phyloP scores from a whole-genome alignment of 805 yeast genomes.

The Candida nonsorbophila region DNA sequence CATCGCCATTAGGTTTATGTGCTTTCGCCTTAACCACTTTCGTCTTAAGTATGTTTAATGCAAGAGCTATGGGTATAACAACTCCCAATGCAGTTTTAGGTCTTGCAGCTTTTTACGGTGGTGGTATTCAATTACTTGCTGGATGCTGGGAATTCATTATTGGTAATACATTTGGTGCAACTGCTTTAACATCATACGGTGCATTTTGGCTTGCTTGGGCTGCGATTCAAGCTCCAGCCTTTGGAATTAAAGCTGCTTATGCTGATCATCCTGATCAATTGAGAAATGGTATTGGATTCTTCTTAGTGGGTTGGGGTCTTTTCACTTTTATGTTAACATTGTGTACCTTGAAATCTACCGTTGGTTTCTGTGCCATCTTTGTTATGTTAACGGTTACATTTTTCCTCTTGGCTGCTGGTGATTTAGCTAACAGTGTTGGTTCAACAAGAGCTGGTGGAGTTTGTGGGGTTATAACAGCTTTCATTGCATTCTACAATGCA shows the following conservation, averaged over 20 bases:
- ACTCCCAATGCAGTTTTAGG: slow-evolving; percentile 55
- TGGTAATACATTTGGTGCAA: slow-evolving; percentile 66
- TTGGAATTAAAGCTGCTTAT: slow-evolving; percentile 30
- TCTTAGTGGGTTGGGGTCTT: slow-evolving; percentile 34
- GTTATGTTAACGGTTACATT: slow-evolving; percentile 27
- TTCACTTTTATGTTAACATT: slow-evolving; percentile 33
- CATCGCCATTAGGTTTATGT: slow-evolving; percentile 61
- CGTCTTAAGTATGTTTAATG: slow-evolving; percentile 52
- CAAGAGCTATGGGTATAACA: slow-evolving; percentile 50
- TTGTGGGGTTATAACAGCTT: slow-evolving; percentile 34
- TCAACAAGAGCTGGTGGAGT: slow-evolving; percentile 37
- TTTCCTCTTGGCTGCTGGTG: slow-evolving; percentile 30
- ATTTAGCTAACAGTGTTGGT: slow-evolving; percentile 18
- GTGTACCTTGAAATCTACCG: slow-evolving; percentile 34
- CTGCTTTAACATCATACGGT: slow-evolving; percentile 55
- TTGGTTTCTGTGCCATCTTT: slow-evolving; percentile 29
- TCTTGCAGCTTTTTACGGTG: slow-evolving; percentile 61
- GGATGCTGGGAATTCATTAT: slow-evolving; percentile 65
- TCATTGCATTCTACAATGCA: slow-evolving; percentile 37
- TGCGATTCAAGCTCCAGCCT: slow-evolving; percentile 23
- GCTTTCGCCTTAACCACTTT: slow-evolving; percentile 65
- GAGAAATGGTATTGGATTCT: slow-evolving; percentile 29
- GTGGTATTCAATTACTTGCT: slow-evolving; percentile 54
- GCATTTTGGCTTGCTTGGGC: slow-evolving; percentile 33
- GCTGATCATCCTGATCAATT: slow-evolving; percentile 21